phyloP scores from a whole-genome alignment of 306 rosid genomes.

The Cucumis melo region DNA sequence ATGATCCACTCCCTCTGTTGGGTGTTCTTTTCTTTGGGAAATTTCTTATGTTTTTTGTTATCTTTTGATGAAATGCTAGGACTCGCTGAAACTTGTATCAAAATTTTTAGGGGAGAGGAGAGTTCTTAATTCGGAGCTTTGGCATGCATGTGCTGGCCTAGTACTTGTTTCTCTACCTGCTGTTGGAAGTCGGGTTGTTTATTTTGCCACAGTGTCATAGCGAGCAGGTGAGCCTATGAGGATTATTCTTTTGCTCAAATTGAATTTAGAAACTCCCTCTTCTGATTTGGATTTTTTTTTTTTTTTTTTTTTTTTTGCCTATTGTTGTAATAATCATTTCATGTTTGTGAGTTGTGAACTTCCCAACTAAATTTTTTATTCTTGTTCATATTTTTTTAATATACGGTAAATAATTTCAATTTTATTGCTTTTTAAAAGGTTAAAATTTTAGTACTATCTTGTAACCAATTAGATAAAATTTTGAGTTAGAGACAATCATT shows the following conservation, averaged over 20 bases:
- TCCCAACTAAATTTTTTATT: not conserved
- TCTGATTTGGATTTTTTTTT: not conserved
- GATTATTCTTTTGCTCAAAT: not conserved
- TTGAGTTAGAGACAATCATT: too few relatives aligned
- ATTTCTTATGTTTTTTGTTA: not conserved
- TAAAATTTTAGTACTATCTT: too few relatives aligned
- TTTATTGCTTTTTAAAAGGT: too few relatives aligned
- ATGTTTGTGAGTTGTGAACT: not conserved
- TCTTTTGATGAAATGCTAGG: not conserved
- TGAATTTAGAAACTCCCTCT: not conserved
- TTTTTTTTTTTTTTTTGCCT: not conserved
- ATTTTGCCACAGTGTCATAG: conserved; percentile 97
- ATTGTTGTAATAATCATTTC: not conserved
- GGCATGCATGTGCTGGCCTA: conserved; percentile 99
- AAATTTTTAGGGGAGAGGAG: conserved; percentile 71
- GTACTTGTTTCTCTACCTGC: conserved; percentile 84
- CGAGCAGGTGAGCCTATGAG: conserved; percentile 46
- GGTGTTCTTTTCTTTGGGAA: not conserved
- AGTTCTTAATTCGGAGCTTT: conserved; percentile 88
- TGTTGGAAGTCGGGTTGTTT: conserved; percentile 81
- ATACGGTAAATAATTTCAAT: too few relatives aligned
- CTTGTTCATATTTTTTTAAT: too few relatives aligned
- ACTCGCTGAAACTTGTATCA: not conserved
- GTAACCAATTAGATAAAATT: too few relatives aligned
- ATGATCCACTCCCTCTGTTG: not conserved